Evolutionary conservation across 2,329 filamentous ascomycete genomes (phyloP).

Genomic region (Graphiopsis chlorocephala): DNA sequence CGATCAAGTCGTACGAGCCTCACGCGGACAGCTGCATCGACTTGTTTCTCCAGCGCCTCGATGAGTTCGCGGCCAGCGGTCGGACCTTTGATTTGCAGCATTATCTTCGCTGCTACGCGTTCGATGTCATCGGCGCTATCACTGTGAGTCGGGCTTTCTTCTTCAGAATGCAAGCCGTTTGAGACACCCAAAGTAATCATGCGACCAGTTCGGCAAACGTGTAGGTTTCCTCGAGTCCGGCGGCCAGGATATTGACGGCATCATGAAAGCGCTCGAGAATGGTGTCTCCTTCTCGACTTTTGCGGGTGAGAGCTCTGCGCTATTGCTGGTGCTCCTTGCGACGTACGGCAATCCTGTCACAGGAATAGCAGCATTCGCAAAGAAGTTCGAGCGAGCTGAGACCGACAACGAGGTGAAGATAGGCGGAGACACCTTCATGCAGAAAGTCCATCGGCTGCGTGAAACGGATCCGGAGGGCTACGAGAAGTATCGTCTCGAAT

Average conservation of each 20-base stretch:
- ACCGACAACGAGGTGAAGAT: neutral
- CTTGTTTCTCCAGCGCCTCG: conserved; percentile 19
- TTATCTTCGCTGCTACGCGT: conserved; percentile 38
- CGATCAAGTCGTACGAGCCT: conserved; percentile 24
- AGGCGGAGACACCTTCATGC: neutral
- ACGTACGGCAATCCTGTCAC: neutral
- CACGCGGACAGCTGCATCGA: conserved; percentile 22
- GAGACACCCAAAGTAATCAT: neutral
- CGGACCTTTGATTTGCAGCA: conserved; percentile 22
- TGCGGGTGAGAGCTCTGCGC: neutral
- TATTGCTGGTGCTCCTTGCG: neutral
- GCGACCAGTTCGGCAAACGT: neutral
- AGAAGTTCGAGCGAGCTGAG: neutral
- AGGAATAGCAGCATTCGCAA: neutral
- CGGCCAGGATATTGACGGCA: neutral
- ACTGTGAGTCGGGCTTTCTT: conserved; percentile 34
- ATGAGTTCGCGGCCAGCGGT: conserved; percentile 17
- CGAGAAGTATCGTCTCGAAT: neutral
- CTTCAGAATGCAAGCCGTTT: conserved; percentile 18
- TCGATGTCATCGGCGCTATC: conserved; percentile 41
- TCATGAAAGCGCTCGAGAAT: neutral
- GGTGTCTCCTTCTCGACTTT: neutral
- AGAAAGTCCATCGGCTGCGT: neutral
- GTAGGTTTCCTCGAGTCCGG: neutral
- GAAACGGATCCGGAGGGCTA: neutral